Evolutionary conservation across 345 rosid species (phyloP).

Genomic region (Dimocarpus longan): DNA sequence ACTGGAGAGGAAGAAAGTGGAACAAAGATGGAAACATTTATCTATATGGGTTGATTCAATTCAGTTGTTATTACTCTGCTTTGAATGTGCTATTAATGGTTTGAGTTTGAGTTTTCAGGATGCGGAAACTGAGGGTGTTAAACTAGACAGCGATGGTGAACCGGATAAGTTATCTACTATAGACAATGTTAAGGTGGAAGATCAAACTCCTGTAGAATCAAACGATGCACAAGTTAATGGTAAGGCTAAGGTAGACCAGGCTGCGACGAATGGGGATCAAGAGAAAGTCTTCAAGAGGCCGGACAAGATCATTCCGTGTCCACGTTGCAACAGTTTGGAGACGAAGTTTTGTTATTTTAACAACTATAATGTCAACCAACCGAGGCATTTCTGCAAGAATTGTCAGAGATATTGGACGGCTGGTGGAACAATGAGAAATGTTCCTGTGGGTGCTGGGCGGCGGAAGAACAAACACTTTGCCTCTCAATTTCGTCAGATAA

Average conservation of each 20-base stretch:
- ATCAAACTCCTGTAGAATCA: slow-evolving; percentile 8
- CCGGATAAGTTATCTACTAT: slow-evolving; percentile 22
- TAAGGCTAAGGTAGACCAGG: slow-evolving; percentile 33
- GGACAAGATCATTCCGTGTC: slow-evolving; percentile 73
- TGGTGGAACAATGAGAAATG: slow-evolving; percentile 82
- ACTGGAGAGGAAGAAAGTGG: background rate
- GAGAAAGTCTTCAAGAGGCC: slow-evolving; percentile 64
- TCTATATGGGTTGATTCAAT: background rate
- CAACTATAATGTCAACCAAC: slow-evolving; percentile 81
- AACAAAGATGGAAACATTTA: background rate
- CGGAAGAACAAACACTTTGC: slow-evolving; percentile 74
- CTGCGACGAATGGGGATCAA: slow-evolving; percentile 32
- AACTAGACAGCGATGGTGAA: slow-evolving; percentile 19
- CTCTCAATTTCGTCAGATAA: slow-evolving; percentile 57
- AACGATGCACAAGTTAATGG: slow-evolving; percentile 29
- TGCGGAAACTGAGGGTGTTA: slow-evolving; percentile 20
- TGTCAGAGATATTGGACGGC: slow-evolving; percentile 93
- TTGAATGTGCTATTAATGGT: background rate
- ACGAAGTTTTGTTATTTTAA: slow-evolving; percentile 83
- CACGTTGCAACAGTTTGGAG: slow-evolving; percentile 75
- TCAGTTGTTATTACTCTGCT: background rate
- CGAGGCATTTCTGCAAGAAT: slow-evolving; percentile 80
- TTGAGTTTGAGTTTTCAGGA: slow-evolving; percentile 32
- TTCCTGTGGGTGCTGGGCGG: slow-evolving; percentile 78
- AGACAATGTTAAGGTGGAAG: slow-evolving; percentile 26